These are phyloP conservation scores for Mortierella alpina DNA, from an alignment of 192 early-diverging fungal species.

Conservation along the genomic window DNA sequence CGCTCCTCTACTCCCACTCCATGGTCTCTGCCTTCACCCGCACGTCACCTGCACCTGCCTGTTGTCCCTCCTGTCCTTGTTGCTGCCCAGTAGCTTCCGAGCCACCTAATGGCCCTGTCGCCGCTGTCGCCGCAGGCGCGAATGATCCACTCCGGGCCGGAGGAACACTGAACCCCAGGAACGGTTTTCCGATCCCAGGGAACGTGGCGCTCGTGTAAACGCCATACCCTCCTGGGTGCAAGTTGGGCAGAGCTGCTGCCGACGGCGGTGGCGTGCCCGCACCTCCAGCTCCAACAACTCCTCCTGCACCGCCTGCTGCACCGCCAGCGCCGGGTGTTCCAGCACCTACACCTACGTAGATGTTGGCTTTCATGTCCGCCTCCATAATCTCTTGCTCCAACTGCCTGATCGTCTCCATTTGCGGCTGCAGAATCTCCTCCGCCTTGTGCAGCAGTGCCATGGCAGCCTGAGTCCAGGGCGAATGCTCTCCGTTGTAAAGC, in stretches of 20 bases:
- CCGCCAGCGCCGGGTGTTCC: not conserved
- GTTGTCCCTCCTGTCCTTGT: not conserved
- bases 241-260: slow-evolving; percentile 2
- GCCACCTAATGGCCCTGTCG: not conserved
- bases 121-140: not conserved
- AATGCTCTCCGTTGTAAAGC: slow-evolving; percentile 62
- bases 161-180: slow-evolving; percentile 13
- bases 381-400: slow-evolving; percentile 47
- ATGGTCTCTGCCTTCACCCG: slow-evolving; percentile 26
- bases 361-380: slow-evolving; percentile 37
- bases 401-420: slow-evolving; percentile 39
- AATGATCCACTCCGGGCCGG: not conserved
- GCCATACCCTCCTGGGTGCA: slow-evolving; percentile 48
- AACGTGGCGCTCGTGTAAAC: slow-evolving; percentile 29
- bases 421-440: slow-evolving; percentile 41
- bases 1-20: slow-evolving; percentile 21
- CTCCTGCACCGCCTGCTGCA: not conserved
- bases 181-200: slow-evolving; percentile 38
- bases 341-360: slow-evolving; percentile 9
- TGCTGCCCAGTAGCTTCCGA: not conserved
- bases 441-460: slow-evolving; percentile 50
- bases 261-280: slow-evolving; percentile 14
- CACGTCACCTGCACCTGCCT: slow-evolving; percentile 5
- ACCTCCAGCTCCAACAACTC: not conserved
- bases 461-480: slow-evolving; percentile 60